A percentile compares a stretch with the other conserved stretches of the same genome.
Evolutionary conservation across 1,139 yeast species (phyloP).

Genomic region (Suhomyces ambrosiae): DNA sequence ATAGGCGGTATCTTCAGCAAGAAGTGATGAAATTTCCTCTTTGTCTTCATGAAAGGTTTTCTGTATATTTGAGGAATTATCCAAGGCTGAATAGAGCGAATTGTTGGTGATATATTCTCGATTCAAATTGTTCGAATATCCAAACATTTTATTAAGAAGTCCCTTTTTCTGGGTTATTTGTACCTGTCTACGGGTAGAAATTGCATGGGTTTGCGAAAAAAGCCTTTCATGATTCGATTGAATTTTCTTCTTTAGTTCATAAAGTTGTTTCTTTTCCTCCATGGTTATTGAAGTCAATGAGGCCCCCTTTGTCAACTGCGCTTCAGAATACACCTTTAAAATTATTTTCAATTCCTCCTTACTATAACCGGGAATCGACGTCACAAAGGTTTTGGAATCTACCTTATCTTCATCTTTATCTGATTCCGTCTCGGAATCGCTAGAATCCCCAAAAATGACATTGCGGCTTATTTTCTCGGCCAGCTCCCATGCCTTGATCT

Average conservation of each 20-base stretch:
- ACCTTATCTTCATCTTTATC: slow-evolving; percentile 1
- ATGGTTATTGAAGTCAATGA: slow-evolving; percentile 3
- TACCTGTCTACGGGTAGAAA: slow-evolving; percentile 42
- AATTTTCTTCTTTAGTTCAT: slow-evolving; percentile 36
- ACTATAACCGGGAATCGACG: slow-evolving; percentile 46
- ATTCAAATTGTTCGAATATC: slow-evolving; percentile 41
- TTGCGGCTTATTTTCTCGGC: slow-evolving; percentile 44
- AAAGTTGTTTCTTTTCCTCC: slow-evolving; percentile 34
- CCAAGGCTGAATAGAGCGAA: slow-evolving; percentile 41
- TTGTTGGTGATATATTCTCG: slow-evolving; percentile 47
- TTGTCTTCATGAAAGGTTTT: slow-evolving; percentile 47
- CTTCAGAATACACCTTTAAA: slow-evolving; percentile 16
- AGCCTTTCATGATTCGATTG: slow-evolving; percentile 38
- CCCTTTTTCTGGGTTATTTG: slow-evolving; percentile 48
- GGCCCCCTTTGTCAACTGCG: slow-evolving; percentile 12
- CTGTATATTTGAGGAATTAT: slow-evolving; percentile 39
- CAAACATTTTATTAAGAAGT: slow-evolving; percentile 41
- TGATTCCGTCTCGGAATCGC: slow-evolving; percentile 19
- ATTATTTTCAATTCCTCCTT: slow-evolving; percentile 36
- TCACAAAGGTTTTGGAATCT: slow-evolving; percentile 17
- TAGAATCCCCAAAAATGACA: slow-evolving; percentile 39
- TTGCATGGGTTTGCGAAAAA: slow-evolving; percentile 36
- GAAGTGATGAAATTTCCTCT: slow-evolving; percentile 38
- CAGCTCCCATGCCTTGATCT: slow-evolving; percentile 50
- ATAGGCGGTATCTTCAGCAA: slow-evolving; percentile 41